Evolutionary conservation across 768 basidiomycete species (phyloP).

Genomic region (Lactarius tabidus): DNA sequence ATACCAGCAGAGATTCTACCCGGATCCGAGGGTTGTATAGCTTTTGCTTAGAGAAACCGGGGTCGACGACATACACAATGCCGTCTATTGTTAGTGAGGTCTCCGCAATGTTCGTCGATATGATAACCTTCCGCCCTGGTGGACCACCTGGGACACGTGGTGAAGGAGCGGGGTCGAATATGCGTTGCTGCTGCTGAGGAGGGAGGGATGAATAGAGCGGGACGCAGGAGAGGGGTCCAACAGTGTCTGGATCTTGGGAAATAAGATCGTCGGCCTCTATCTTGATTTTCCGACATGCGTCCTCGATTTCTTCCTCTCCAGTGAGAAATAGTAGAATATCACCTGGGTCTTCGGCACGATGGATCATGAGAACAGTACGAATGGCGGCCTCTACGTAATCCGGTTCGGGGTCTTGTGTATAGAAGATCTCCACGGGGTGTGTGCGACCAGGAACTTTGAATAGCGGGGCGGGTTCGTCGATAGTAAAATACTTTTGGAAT

Average conservation of each 20-base stretch:
- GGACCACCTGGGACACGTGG: constrained; percentile 61
- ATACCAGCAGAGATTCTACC: constrained; percentile 89
- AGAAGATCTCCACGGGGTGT: constrained; percentile 94
- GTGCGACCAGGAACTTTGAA: constrained; percentile 93
- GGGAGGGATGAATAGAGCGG: constrained; percentile 95
- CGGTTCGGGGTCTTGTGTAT: constrained; percentile 86
- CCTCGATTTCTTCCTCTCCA: constrained; percentile 98
- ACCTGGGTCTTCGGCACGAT: constrained; percentile 89
- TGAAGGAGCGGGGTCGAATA: constrained; percentile 85
- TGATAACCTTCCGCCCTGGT: constrained; percentile 87
- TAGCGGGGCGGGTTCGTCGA: constrained; percentile 55
- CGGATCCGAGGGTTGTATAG: constrained; percentile 97
- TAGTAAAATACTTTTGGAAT: constrained; percentile 90
- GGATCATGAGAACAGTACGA: constrained; percentile 94
- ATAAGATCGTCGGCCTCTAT: constrained; percentile 82
- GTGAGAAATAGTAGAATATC: constrained; percentile 95
- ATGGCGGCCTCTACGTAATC: constrained; percentile 98
- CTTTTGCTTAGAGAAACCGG: constrained; percentile 97
- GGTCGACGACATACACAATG: constrained; percentile 98
- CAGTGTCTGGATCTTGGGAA: constrained; percentile 62
- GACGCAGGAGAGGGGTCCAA: constrained; percentile 86
- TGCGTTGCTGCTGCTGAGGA: constrained; percentile 91
- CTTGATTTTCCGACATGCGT: constrained; percentile 91
- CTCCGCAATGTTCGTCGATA: constrained; percentile 97
- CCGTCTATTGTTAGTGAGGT: constrained; percentile 97